These are phyloP conservation scores for Typha latifolia DNA, from an alignment of 176 grass and related monocot species.

Conservation along the genomic window DNA sequence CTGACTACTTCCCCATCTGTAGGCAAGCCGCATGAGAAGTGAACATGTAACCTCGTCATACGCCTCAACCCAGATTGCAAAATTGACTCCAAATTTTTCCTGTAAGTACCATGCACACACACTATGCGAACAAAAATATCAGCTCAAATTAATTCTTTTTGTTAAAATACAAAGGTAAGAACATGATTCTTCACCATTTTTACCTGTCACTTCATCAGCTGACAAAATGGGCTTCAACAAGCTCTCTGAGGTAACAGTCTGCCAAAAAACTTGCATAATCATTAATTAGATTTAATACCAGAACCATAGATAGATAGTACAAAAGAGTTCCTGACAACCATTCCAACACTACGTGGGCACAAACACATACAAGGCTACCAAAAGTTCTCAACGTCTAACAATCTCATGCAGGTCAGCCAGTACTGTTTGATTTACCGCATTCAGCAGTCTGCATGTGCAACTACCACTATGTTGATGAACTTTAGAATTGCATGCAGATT, in stretches of 20 bases:
- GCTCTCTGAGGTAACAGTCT: slow-evolving; percentile 74
- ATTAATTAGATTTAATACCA: slow-evolving; percentile 2
- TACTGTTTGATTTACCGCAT: no score
- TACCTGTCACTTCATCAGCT: slow-evolving; percentile 63
- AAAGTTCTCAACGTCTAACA: neutral
- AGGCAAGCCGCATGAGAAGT: slow-evolving; percentile 84
- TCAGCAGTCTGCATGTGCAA: no score
- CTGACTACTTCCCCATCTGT: slow-evolving; percentile 60
- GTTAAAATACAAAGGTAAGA: slow-evolving; percentile 1
- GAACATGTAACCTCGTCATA: slow-evolving; percentile 71
- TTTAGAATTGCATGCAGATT: no score
- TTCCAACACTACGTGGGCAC: neutral
- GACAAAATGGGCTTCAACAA: slow-evolving; percentile 83
- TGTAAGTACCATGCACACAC: slow-evolving; percentile 85
- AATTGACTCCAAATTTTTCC: slow-evolving; percentile 67
- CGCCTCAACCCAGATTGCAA: slow-evolving; percentile 62
- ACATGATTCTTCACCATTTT: slow-evolving; percentile 3
- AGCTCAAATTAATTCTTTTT: no score
- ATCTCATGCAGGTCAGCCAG: no score
- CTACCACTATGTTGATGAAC: no score
- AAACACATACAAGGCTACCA: neutral
- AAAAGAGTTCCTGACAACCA: slow-evolving; percentile 5
- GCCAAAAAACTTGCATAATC: slow-evolving; percentile 8
- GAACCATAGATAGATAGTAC: neutral
- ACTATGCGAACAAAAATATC: slow-evolving; percentile 34